phyloP scores from a whole-genome alignment of 1,284 basidiomycete species.

The Anthracocystis walkeri region DNA sequence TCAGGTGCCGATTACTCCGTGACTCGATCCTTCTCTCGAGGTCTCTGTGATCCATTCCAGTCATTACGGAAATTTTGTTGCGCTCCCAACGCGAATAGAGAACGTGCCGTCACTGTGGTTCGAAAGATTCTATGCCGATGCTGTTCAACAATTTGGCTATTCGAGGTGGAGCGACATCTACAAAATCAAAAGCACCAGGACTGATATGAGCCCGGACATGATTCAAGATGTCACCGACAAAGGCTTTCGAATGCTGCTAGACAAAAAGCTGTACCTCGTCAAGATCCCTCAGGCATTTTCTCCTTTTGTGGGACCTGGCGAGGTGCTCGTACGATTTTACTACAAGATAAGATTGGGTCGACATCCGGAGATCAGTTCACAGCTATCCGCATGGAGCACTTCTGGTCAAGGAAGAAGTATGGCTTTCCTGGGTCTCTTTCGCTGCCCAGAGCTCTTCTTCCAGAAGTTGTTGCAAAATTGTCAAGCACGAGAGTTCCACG shows the following conservation, averaged over 20 bases:
- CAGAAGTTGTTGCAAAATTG: neutral
- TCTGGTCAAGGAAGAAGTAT: neutral
- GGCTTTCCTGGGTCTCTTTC: slow-evolving; percentile 5
- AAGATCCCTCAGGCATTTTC: neutral
- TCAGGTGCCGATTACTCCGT: too few relatives aligned
- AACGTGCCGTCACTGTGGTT: too few relatives aligned
- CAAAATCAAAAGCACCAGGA: too few relatives aligned
- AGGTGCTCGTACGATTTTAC: neutral
- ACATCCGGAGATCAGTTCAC: too few relatives aligned
- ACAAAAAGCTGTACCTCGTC: neutral
- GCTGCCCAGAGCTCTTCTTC: neutral
- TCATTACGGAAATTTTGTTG: too few relatives aligned
- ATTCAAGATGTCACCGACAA: neutral
- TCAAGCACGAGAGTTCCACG: neutral
- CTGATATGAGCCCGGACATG: neutral
- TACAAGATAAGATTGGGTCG: neutral
- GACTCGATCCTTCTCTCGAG: too few relatives aligned
- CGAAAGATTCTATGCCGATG: too few relatives aligned
- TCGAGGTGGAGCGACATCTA: too few relatives aligned
- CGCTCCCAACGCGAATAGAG: too few relatives aligned
- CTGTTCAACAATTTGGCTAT: too few relatives aligned
- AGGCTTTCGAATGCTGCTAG: too few relatives aligned
- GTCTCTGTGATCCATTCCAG: too few relatives aligned
- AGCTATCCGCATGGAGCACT: slow-evolving; percentile 5
- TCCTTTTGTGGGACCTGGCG: neutral